phyloP scores from a whole-genome alignment of 768 basidiomycete species.

The Mycena polygramma region DNA sequence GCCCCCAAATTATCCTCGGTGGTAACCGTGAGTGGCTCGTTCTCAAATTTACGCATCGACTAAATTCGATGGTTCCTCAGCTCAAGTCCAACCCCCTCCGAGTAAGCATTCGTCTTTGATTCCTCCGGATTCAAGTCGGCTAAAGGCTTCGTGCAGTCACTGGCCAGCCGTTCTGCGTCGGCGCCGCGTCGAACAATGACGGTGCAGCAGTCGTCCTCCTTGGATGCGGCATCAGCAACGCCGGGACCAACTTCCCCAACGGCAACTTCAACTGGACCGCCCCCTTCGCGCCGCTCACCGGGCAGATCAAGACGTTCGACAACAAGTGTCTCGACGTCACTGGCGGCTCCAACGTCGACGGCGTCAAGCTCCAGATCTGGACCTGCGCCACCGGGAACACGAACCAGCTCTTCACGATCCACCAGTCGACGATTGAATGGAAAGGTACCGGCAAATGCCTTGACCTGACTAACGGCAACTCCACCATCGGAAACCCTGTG shows the following conservation, averaged over 20 bases:
- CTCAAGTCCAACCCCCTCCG: neutral
- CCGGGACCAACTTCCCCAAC: constrained; percentile 6
- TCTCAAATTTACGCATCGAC: neutral
- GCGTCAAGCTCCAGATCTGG: constrained; percentile 43
- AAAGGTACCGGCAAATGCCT: constrained; percentile 31
- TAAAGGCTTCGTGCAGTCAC: neutral
- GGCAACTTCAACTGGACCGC: constrained; percentile 22
- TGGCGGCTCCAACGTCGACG: constrained; percentile 33
- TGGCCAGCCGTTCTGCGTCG: constrained; percentile 27
- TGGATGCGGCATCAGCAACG: constrained; percentile 11
- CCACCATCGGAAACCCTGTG: constrained; percentile 30
- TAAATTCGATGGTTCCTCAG: neutral
- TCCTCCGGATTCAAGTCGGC: neutral
- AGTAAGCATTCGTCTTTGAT: neutral
- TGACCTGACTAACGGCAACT: constrained; percentile 34
- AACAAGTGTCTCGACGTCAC: constrained; percentile 43
- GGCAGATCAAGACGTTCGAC: constrained; percentile 33
- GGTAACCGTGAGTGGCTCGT: constrained; percentile 9
- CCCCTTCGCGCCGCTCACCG: constrained; percentile 21
- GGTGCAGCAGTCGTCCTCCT: constrained; percentile 20
- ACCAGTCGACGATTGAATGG: constrained; percentile 32
- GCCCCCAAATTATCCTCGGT: constrained; percentile 21
- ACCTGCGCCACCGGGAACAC: constrained; percentile 37
- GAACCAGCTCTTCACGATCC: constrained; percentile 39
- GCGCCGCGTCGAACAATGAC: constrained; percentile 11